These are phyloP conservation scores for Solanum sparsipilum DNA, from an alignment of 257 asterid genomes.

Conservation along the genomic window DNA sequence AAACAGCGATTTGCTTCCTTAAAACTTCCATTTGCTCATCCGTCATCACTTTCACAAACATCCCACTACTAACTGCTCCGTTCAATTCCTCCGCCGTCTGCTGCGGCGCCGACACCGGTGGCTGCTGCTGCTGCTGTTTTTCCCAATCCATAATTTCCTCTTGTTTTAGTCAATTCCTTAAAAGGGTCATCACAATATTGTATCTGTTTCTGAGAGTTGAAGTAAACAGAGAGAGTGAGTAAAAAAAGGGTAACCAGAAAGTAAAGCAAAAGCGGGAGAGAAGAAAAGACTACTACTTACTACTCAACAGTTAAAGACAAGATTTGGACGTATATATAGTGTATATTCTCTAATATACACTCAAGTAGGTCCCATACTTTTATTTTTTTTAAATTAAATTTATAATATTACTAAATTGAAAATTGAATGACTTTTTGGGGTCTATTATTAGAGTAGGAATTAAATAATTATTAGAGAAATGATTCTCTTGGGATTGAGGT, in stretches of 20 bases:
- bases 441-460: neutral
- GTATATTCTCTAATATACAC: neutral
- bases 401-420: neutral
- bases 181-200: slow-evolving; percentile 1
- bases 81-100: slow-evolving; percentile 35
- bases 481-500: slow-evolving; percentile 5
- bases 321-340: slow-evolving; percentile 16
- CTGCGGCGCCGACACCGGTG: slow-evolving; percentile 20
- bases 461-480: neutral
- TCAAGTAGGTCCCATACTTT: neutral
- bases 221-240: neutral
- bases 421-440: neutral
- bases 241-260: slow-evolving; percentile 30
- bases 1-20: slow-evolving; percentile 91
- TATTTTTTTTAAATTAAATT: neutral
- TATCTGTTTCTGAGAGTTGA: neutral
- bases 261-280: slow-evolving; percentile 30
- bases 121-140: slow-evolving; percentile 19
- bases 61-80: slow-evolving; percentile 20
- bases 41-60: slow-evolving; percentile 94
- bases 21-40: slow-evolving; percentile 97
- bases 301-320: slow-evolving; percentile 5
- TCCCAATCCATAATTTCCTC: slow-evolving; percentile 32
- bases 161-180: neutral
- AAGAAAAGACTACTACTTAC: neutral